Conservation (phyloP, 164 flowering plant genomes). For the Umbellularia californica region DNA sequence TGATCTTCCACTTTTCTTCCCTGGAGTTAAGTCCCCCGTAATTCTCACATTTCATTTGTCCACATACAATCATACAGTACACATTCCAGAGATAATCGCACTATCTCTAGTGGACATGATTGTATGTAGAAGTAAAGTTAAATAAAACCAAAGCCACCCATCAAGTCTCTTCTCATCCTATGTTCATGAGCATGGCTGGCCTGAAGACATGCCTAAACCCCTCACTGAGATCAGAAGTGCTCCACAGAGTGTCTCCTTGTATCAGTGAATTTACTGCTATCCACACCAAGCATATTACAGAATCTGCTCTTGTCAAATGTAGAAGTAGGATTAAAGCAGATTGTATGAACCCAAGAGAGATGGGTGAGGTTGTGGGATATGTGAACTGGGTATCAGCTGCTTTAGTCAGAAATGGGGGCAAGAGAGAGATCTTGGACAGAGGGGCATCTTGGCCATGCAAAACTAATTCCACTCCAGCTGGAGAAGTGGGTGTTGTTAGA, state of each 20-base stretch:
- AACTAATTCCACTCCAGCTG: slow-evolving; percentile 4
- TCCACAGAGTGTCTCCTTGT: not conserved
- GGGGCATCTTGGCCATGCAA: not conserved
- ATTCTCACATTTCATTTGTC: no score
- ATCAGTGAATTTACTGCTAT: not conserved
- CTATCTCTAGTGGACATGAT: not conserved
- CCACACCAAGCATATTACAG: not conserved
- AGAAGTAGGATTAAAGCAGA: not conserved
- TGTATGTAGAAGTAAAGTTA: not conserved
- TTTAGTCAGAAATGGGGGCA: not conserved
- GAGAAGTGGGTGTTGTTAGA: slow-evolving; percentile 55
- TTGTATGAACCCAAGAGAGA: not conserved
- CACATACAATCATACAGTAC: no score
- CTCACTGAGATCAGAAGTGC: not conserved
- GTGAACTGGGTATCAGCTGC: not conserved
- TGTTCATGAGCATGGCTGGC: slow-evolving; percentile 9
- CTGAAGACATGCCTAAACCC: slow-evolving; percentile 10
- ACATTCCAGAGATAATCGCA: not conserved
- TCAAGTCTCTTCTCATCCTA: not conserved
- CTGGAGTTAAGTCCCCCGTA: no score
- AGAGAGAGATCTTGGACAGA: slow-evolving; percentile 6
- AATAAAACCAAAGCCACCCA: not conserved
- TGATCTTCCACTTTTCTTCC: no score
- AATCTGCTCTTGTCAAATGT: not conserved
- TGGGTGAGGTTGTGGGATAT: not conserved